Percentiles rank a stretch among this genome's conserved stretches.
Evolutionary conservation across 2,329 filamentous ascomycete species (phyloP).

Genomic region (Alternaria sp.): DNA sequence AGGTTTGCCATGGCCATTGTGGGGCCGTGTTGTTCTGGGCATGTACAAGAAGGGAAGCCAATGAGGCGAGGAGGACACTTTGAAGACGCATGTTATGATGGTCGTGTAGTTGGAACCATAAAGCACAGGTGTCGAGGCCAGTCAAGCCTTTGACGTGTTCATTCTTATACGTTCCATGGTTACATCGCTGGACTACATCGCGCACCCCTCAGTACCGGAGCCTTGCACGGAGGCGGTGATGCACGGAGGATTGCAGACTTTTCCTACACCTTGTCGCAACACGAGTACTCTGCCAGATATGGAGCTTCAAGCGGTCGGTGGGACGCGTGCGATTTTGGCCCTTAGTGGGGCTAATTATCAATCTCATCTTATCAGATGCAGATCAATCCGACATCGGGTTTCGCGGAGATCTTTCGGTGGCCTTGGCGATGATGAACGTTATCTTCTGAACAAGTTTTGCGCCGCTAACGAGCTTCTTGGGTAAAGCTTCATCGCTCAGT

Average conservation of each 20-base stretch:
- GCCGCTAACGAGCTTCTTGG: neutral
- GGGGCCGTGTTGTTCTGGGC: neutral
- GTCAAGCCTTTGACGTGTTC: neutral
- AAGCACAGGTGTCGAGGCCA: neutral
- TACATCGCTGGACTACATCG: neutral
- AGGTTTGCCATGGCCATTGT: conserved; percentile 18
- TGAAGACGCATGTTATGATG: neutral
- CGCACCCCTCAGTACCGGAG: neutral
- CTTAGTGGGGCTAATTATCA: neutral
- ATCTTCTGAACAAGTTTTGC: neutral
- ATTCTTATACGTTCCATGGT: neutral
- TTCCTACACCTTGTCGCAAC: conserved; percentile 6
- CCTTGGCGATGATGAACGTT: neutral
- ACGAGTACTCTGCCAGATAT: neutral
- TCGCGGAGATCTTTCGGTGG: neutral
- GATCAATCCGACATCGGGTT: conserved; percentile 4
- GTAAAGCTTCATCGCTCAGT: neutral
- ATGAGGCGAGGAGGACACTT: neutral
- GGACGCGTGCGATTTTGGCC: neutral
- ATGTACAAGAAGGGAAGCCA: neutral
- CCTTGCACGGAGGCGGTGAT: neutral
- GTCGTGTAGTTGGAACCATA: neutral
- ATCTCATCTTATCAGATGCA: conserved; percentile 11
- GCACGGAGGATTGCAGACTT: neutral
- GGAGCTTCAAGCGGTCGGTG: neutral